These are phyloP conservation scores for Fusarium ramigenum DNA, from an alignment of 2,329 filamentous ascomycete genomes.

Conservation along the genomic window DNA sequence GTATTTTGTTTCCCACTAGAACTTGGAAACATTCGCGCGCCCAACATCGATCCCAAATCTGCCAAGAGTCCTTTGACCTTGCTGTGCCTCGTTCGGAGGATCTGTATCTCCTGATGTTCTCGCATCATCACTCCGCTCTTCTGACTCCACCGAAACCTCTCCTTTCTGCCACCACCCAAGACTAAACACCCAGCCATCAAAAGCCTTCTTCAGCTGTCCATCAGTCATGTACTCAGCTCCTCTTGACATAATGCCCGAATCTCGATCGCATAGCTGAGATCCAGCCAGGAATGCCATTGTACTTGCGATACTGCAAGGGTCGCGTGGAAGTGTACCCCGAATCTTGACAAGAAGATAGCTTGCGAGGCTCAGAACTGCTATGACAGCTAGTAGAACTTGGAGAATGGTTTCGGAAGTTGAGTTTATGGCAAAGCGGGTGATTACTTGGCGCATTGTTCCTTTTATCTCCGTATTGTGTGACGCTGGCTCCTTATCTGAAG, in stretches of 20 bases:
- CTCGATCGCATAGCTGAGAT: not conserved
- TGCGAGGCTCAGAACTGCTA: accelerated
- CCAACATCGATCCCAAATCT: not conserved
- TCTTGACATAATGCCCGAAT: accelerated
- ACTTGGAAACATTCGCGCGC: not conserved
- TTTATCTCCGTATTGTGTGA: not conserved
- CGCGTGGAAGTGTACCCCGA: not conserved
- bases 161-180: not conserved
- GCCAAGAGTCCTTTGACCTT: accelerated
- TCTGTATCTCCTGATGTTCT: not conserved
- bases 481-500: not conserved
- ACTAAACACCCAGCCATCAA: not conserved
- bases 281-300: not conserved
- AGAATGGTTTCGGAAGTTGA: not conserved
- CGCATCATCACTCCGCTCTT: not conserved
- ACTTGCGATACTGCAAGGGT: not conserved
- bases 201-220: not conserved
- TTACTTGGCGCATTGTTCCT: not conserved
- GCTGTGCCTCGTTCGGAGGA: accelerated
- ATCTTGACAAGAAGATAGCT: not conserved
- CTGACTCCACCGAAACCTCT: not conserved
- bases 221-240: not conserved
- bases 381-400: not conserved
- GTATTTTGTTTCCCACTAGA: not conserved
- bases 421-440: not conserved